phyloP scores from a whole-genome alignment of 2,329 filamentous ascomycete species.

The Phaeosphaeriaceae sp. region DNA sequence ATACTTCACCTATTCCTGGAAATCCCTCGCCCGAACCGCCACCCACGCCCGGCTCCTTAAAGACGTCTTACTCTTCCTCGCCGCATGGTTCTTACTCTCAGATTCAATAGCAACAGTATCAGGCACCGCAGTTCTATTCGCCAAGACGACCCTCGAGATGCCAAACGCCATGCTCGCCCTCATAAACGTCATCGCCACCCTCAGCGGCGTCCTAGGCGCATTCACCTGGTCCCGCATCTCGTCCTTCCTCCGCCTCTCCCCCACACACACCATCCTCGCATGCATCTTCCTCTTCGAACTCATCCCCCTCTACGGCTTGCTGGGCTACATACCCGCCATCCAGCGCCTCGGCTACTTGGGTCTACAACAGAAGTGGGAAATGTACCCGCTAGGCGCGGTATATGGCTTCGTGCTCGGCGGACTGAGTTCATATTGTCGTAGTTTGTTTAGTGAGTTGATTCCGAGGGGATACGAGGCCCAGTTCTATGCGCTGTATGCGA shows the following conservation, averaged over 20 bases:
- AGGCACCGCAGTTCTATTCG: constrained; percentile 93
- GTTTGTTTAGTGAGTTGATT: constrained; percentile 90
- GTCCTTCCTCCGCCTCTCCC: constrained; percentile 71
- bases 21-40: constrained; percentile 80
- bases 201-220: constrained; percentile 83
- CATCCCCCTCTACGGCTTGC: constrained; percentile 88
- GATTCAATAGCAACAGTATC: constrained; percentile 95
- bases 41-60: constrained; percentile 75
- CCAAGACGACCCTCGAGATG: constrained; percentile 93
- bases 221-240: constrained; percentile 89
- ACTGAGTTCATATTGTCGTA: constrained; percentile 88
- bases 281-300: constrained; percentile 91
- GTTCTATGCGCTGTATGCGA: constrained; percentile 96
- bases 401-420: constrained; percentile 97
- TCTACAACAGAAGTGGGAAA: constrained; percentile 94
- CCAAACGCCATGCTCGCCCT: constrained; percentile 84
- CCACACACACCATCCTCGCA: constrained; percentile 88
- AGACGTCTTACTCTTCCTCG: constrained; percentile 80
- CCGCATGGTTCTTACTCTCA: constrained; percentile 92
- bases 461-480: constrained; percentile 93
- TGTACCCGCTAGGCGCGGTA: constrained; percentile 89
- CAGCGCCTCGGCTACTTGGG: constrained; percentile 78
- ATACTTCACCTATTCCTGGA: constrained; percentile 87
- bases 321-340: constrained; percentile 86
- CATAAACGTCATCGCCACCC: constrained; percentile 91